phyloP scores from a whole-genome alignment of 2,329 filamentous ascomycete genomes.

The Xylaria sp. region DNA sequence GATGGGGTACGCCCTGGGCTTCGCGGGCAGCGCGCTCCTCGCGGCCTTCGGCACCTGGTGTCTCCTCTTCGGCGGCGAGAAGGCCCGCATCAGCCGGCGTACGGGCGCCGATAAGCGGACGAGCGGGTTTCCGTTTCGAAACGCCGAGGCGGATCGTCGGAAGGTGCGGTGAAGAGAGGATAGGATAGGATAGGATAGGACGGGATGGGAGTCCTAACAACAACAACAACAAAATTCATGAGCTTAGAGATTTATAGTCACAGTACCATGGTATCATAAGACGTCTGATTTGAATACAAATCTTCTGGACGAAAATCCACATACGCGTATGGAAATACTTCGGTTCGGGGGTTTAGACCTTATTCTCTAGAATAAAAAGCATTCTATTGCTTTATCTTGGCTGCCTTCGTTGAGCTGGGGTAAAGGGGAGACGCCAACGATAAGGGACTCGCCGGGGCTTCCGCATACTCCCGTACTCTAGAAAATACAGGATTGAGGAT shows the following conservation, averaged over 20 bases:
- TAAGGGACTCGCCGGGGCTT: background rate
- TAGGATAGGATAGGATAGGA: background rate
- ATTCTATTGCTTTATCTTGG: background rate
- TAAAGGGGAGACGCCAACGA: background rate
- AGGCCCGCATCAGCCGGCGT: constrained; percentile 51
- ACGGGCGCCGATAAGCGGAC: constrained; percentile 57
- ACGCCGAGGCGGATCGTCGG: constrained; percentile 50
- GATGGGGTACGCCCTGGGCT: constrained; percentile 69
- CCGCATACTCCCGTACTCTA: background rate
- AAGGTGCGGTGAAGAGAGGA: constrained; percentile 40
- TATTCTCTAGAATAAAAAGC: background rate
- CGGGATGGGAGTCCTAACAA: no score
- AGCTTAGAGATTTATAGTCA: background rate
- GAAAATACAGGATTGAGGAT: background rate
- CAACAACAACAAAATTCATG: no score
- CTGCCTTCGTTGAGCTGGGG: background rate
- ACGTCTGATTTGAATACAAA: background rate
- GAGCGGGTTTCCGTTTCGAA: constrained; percentile 55
- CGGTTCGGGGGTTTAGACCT: background rate
- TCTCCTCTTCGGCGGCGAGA: constrained; percentile 55
- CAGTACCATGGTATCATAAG: background rate
- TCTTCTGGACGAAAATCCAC: background rate
- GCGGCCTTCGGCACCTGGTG: constrained; percentile 74
- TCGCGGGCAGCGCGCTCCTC: constrained; percentile 66
- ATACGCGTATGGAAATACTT: background rate